These are phyloP conservation scores for Dillenia suffruticosa DNA, from an alignment of 164 flowering plant genomes.

Conservation along the genomic window DNA sequence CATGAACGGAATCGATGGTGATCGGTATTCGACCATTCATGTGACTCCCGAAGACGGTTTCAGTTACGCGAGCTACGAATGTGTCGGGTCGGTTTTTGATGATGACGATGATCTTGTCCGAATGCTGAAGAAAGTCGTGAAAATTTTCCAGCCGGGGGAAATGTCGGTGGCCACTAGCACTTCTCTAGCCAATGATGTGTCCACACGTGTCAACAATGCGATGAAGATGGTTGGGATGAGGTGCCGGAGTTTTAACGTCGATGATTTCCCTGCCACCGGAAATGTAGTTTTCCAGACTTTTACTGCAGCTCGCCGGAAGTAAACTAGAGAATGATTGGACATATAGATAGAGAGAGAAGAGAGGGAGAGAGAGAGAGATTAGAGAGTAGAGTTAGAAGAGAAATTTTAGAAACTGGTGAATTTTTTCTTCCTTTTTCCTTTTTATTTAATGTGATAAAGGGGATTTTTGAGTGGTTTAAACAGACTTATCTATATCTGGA, in stretches of 20 bases:
- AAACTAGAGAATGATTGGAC: neutral
- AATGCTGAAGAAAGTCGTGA: constrained; percentile 50
- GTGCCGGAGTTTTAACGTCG: constrained; percentile 43
- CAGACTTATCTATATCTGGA: too few species aligned
- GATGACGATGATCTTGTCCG: constrained; percentile 25
- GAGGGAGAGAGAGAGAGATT: neutral
- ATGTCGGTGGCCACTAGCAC: constrained; percentile 58
- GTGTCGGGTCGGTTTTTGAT: constrained; percentile 45
- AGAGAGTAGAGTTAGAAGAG: neutral
- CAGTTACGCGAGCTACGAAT: constrained; percentile 94
- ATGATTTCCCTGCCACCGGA: constrained; percentile 70
- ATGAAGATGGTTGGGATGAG: constrained; percentile 54
- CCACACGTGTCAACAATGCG: constrained; percentile 34
- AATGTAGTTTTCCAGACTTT: constrained; percentile 72
- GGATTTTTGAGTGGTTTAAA: too few species aligned
- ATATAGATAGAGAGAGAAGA: too few species aligned
- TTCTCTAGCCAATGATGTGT: constrained; percentile 15
- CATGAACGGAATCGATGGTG: constrained; percentile 76
- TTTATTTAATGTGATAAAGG: neutral
- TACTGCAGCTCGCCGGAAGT: constrained; percentile 53
- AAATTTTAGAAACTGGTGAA: constrained; percentile 1
- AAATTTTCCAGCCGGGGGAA: constrained; percentile 68
- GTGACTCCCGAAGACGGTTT: constrained; percentile 96
- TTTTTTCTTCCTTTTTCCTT: neutral
- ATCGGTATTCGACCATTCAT: constrained; percentile 80